Evolutionary conservation across 768 basidiomycete genomes (phyloP).

Genomic region (Infundibulicybe gibba): DNA sequence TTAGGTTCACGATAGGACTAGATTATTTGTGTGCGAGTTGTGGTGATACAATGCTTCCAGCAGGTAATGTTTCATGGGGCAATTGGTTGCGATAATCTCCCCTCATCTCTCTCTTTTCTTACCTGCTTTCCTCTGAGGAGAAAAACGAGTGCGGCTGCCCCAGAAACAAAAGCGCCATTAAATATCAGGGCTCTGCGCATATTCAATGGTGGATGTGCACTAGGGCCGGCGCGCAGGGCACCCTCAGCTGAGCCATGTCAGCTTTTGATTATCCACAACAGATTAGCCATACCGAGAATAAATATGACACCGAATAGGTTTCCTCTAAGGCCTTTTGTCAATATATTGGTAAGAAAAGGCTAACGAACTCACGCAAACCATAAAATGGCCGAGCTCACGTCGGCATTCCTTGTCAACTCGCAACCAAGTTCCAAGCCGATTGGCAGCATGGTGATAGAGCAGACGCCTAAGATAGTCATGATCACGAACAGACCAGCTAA

Average conservation of each 20-base stretch:
- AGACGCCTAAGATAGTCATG: slow-evolving; percentile 64
- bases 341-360: not conserved
- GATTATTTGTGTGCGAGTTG: too few relatives aligned
- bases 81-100: slow-evolving; percentile 25
- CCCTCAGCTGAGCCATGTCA: slow-evolving; percentile 46
- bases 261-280: not conserved
- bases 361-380: slow-evolving; percentile 62
- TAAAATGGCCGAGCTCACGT: slow-evolving; percentile 69
- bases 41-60: too few relatives aligned
- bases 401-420: slow-evolving; percentile 77
- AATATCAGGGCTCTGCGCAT: slow-evolving; percentile 71
- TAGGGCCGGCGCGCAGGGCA: slow-evolving; percentile 59
- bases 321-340: slow-evolving; percentile 34
- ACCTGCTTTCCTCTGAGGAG: slow-evolving; percentile 58
- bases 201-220: slow-evolving; percentile 67
- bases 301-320: slow-evolving; percentile 63
- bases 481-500: slow-evolving; percentile 57
- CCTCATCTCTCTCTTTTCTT: slow-evolving; percentile 60
- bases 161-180: slow-evolving; percentile 49
- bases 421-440: slow-evolving; percentile 74
- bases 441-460: slow-evolving; percentile 69
- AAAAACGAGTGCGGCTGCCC: slow-evolving; percentile 36
- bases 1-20: too few relatives aligned
- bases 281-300: slow-evolving; percentile 46
- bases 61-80: not conserved